These are phyloP conservation scores for Fusarium sp. DNA, from an alignment of 2,329 filamentous ascomycete genomes.

Conservation along the genomic window DNA sequence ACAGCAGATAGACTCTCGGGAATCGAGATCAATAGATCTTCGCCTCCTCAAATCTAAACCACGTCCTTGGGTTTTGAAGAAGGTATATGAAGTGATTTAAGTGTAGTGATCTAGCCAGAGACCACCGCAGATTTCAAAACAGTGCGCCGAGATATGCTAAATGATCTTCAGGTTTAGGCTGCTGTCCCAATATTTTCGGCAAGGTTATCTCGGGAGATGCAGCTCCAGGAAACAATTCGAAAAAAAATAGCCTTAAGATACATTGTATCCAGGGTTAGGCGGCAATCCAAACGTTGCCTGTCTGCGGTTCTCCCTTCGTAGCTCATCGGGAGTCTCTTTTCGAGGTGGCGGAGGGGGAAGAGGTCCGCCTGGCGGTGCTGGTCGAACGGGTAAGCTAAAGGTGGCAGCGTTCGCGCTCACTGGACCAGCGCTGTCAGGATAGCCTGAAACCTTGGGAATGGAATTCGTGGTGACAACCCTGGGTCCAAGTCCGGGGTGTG, in stretches of 20 bases:
- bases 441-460: constrained; percentile 58
- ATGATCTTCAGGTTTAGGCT: constrained; percentile 37
- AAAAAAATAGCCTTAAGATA: constrained; percentile 35
- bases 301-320: constrained; percentile 62
- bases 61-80: constrained; percentile 26
- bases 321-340: constrained; percentile 66
- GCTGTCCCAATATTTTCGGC: constrained; percentile 33
- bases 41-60: constrained; percentile 29
- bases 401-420: constrained; percentile 60
- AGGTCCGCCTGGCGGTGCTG: constrained; percentile 67
- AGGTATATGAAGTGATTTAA: constrained; percentile 39
- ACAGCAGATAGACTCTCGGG: constrained; percentile 23
- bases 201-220: constrained; percentile 17
- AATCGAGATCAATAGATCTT: constrained; percentile 32
- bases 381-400: constrained; percentile 72
- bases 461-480: constrained; percentile 64
- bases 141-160: constrained; percentile 51
- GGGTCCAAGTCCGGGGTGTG: constrained; percentile 64
- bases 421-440: constrained; percentile 52
- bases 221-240: constrained; percentile 24
- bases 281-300: constrained; percentile 64
- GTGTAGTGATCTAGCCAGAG: constrained; percentile 37
- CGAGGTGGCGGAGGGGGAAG: constrained; percentile 70
- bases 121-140: constrained; percentile 41
- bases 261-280: constrained; percentile 54